These are phyloP conservation scores for Cetradonia linearis DNA, from an alignment of 495 filamentous ascomycete species.

Conservation along the genomic window DNA sequence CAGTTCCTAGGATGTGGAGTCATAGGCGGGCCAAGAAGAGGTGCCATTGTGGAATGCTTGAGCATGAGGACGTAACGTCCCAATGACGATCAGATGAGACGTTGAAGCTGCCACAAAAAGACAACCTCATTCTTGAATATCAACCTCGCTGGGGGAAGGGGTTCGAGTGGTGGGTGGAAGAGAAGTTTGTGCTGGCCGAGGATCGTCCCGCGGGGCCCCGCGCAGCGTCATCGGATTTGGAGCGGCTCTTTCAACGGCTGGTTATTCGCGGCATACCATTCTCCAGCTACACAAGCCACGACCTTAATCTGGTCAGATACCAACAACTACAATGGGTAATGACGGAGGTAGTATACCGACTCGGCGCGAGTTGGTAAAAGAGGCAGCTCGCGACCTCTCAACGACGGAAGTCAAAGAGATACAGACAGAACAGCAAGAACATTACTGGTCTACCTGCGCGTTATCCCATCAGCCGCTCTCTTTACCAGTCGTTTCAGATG, in stretches of 20 bases:
- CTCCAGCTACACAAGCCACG: not conserved
- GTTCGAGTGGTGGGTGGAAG: not conserved
- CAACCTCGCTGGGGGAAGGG: not conserved
- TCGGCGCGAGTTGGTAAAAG: constrained; percentile 87
- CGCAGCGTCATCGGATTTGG: constrained; percentile 9
- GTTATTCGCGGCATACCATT: constrained; percentile 1
- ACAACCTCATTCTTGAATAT: constrained; percentile 9
- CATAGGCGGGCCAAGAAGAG: constrained; percentile 7
- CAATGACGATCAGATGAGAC: constrained; percentile 5
- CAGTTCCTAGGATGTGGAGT: constrained; percentile 13
- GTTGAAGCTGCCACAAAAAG: constrained; percentile 2
- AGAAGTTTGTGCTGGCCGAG: not conserved
- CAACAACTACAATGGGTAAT: constrained; percentile 63
- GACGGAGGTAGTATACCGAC: constrained; percentile 92
- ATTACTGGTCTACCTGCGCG: constrained; percentile 79
- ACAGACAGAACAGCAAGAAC: constrained; percentile 67
- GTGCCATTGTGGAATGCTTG: constrained; percentile 12
- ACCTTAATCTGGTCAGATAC: not conserved
- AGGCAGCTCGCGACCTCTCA: constrained; percentile 68
- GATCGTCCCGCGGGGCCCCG: constrained; percentile 5
- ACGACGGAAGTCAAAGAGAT: constrained; percentile 86
- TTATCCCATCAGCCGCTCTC: constrained; percentile 67
- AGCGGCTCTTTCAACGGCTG: constrained; percentile 8
- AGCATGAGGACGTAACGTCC: not conserved
- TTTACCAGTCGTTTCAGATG: constrained; percentile 74